phyloP scores from a whole-genome alignment of 176 grass and related monocot species.

The Carex kokanica region DNA sequence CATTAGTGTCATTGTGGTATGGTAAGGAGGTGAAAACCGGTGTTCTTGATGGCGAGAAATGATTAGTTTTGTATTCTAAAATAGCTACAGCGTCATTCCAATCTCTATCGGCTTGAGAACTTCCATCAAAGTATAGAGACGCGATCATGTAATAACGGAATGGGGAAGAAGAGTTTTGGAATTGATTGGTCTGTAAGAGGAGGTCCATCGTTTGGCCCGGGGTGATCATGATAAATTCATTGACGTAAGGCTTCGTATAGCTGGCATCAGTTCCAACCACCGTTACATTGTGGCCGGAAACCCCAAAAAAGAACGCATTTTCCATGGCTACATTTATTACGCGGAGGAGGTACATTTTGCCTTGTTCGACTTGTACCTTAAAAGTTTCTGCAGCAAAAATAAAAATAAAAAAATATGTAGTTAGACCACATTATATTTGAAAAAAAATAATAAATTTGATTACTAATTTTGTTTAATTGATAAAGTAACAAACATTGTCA shows the following conservation, averaged over 20 bases:
- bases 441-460: no score
- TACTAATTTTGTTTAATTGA: no score
- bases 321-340: no score
- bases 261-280: conserved; percentile 64
- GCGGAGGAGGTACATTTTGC: no score
- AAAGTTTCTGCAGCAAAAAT: no score
- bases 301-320: no score
- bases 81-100: background rate
- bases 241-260: conserved; percentile 62
- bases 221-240: conserved; percentile 64
- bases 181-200: conserved; percentile 39
- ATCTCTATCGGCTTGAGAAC: no score
- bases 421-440: no score
- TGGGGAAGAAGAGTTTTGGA: conserved; percentile 19
- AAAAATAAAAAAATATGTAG: no score
- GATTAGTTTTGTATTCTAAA: conserved; percentile 8
- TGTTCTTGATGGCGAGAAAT: no score
- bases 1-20: background rate
- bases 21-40: background rate
- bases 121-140: background rate
- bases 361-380: no score
- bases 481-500: no score
- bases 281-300: conserved; percentile 66
- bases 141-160: conserved; percentile 31
- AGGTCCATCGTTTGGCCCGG: conserved; percentile 79